Base-by-base conservation (phyloP, 2,329 filamentous ascomycete genomes). In the Alternaria brassicicola region DNA sequence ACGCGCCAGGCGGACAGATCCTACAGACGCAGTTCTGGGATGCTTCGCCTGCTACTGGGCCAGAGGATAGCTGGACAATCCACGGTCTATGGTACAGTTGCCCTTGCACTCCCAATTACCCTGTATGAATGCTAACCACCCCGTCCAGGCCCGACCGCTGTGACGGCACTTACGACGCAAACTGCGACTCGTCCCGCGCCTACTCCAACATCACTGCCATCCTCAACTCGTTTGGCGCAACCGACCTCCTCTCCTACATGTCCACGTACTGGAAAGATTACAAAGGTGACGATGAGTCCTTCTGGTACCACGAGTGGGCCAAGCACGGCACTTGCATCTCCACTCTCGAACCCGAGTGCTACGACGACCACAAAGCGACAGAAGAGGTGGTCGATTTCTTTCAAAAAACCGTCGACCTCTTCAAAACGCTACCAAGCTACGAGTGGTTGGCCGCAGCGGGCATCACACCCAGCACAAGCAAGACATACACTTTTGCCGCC, bases 1-100 rank as follows among this genome's bases (percentile, higher is more conserved):
- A 90, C 69, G 82, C 85, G 21, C 89, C 89, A 0, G 87, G 89
- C 4, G 90, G 90, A 7, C 85, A 90, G 61, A 78, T 93, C 42
- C 82, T 92, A 4, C 85, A 87, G 75, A 92, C 90, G 2, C 90
- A 93, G 68, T 92, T 93, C 78, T 93, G 90, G 90, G 89, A 93
- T 70, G 84, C 86, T 0, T 73, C 84, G 57, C 89, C 89, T 1
- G 79, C 83, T 1, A 84, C 86, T 4, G 89, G 90, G 0, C 89
- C 90, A 2, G 77, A 76, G 48, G 84, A 91, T 70, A 88, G 86
- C 6, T 93, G 89, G 89, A 92, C 89, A 1, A 84, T 92, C 38
- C 90, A 92, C 70, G 89, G 89, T 1, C 81, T 92, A 8, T 90
- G 85, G 83, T 84, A 73, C 36, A 77, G 63, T n/a, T 47, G 15